Evolutionary conservation across 495 filamentous ascomycete genomes (phyloP).

Genomic region (Hypoxylon intermedium): DNA sequence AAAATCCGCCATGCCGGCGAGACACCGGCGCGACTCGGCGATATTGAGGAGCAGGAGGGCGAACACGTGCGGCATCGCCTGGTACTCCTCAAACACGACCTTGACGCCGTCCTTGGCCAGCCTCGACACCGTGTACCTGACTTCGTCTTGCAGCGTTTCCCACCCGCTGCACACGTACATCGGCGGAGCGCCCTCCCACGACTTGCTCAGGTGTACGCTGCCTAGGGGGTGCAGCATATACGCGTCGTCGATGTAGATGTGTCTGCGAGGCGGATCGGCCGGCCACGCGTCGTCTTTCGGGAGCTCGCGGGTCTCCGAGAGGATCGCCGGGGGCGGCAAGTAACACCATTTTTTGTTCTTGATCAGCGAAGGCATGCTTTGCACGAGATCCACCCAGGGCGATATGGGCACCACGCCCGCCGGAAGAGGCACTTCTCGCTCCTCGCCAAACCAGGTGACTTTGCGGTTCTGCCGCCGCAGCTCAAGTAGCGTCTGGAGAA

Average conservation of each 20-base stretch:
- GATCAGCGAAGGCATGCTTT: conserved; percentile 73
- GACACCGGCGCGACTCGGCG: conserved; percentile 56
- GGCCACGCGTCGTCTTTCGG: conserved; percentile 76
- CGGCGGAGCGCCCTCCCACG: conserved; percentile 74
- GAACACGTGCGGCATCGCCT: conserved; percentile 92
- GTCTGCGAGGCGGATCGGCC: conserved; percentile 66
- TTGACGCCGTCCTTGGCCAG: conserved; percentile 66
- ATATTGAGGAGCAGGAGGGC: conserved; percentile 65
- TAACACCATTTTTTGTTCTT: conserved; percentile 75
- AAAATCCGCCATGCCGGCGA: conserved; percentile 66
- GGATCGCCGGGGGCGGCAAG: conserved; percentile 59
- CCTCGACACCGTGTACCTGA: conserved; percentile 64
- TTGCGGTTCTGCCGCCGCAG: conserved; percentile 62
- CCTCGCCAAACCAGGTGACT: conserved; percentile 68
- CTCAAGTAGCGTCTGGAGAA: conserved; percentile 77
- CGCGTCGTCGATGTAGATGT: conserved; percentile 70
- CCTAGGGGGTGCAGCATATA: conserved; percentile 77
- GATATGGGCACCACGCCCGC: conserved; percentile 70
- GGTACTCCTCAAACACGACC: conserved; percentile 76
- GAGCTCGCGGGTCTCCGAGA: conserved; percentile 46
- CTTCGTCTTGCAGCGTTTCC: conserved; percentile 81
- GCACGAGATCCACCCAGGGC: conserved; percentile 80
- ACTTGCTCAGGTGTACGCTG: conserved; percentile 67
- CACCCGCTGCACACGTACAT: conserved; percentile 77
- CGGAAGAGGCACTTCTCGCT: conserved; percentile 67